These are phyloP conservation scores for Metarhizium sp. DNA, from an alignment of 2,329 filamentous ascomycete species.

Conservation along the genomic window DNA sequence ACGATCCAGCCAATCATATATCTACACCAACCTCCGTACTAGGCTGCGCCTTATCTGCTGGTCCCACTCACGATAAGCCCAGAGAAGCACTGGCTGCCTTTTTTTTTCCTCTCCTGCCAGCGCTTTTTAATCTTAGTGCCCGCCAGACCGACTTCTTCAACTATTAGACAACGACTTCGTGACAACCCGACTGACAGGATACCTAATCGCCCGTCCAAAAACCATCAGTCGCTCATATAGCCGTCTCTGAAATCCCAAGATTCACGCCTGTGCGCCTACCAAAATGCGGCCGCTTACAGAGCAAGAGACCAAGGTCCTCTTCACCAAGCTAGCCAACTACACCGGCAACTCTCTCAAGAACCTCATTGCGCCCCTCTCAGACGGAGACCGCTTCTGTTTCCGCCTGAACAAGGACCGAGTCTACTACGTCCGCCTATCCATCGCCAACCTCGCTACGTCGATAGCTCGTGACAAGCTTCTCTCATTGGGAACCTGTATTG, in stretches of 20 bases:
- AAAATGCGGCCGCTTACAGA: constrained; percentile 75
- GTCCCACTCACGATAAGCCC: constrained; percentile 5
- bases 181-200: background rate
- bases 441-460: constrained; percentile 85
- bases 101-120: background rate
- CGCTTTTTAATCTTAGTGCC: background rate
- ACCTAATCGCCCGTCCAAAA: background rate
- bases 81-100: background rate
- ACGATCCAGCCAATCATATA: background rate
- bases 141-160: background rate
- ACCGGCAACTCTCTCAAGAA: constrained; percentile 79
- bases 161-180: background rate
- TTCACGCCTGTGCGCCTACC: background rate
- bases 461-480: constrained; percentile 75
- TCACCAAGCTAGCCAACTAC: constrained; percentile 90
- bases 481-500: constrained; percentile 79
- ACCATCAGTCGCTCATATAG: background rate
- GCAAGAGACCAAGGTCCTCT: constrained; percentile 69
- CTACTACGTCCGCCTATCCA: constrained; percentile 83
- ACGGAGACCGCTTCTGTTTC: constrained; percentile 75
- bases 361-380: constrained; percentile 65
- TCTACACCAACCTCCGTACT: background rate
- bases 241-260: no score
- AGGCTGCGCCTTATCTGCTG: background rate
- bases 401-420: constrained; percentile 73